A percentile compares a stretch with the other conserved stretches of the same genome.
phyloP scores from a whole-genome alignment of 1,139 yeast genomes.

The Saccharomyces hybrid region DNA sequence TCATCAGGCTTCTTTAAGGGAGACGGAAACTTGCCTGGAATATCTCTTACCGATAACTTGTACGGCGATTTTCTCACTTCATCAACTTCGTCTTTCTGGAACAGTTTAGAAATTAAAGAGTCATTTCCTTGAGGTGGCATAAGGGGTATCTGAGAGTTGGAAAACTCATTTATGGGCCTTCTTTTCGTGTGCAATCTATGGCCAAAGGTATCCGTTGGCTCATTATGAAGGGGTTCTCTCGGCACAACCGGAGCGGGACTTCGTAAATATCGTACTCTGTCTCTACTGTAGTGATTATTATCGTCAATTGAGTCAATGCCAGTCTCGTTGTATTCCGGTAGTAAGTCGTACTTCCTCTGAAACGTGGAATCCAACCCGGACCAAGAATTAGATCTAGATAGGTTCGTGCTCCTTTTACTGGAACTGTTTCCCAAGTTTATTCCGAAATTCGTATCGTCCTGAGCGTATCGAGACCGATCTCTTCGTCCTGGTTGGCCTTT shows the following conservation, averaged over 20 bases:
- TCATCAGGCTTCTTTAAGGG: conserved; percentile 8
- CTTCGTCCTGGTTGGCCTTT: conserved; percentile 6
- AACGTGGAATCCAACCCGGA: conserved; percentile 21
- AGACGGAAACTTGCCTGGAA: conserved; percentile 23
- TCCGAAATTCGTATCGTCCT: conserved; percentile 22
- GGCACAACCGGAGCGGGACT: conserved; percentile 3
- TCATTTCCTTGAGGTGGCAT: conserved; percentile 6
- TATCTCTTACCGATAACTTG: conserved; percentile 2
- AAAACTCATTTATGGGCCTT: not conserved
- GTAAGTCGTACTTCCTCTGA: conserved; percentile 22
- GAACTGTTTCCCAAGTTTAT: conserved; percentile 2
- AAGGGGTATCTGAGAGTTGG: not conserved
- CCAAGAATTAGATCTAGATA: conserved; percentile 21
- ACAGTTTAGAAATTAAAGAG: conserved; percentile 18
- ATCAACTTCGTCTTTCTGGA: conserved; percentile 7
- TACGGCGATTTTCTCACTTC: not conserved
- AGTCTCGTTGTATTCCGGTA: conserved; percentile 7
- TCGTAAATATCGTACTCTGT: not conserved
- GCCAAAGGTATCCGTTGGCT: conserved; percentile 23
- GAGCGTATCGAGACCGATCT: conserved; percentile 10
- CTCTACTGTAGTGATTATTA: conserved; percentile 5
- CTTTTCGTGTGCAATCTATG: conserved; percentile 2
- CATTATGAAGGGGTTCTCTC: conserved; percentile 3
- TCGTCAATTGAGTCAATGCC: conserved; percentile 11
- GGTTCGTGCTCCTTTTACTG: conserved; percentile 2